Evolutionary conservation across 495 filamentous ascomycete genomes (phyloP).

Genomic region (Hypomontagnella monticulosa): DNA sequence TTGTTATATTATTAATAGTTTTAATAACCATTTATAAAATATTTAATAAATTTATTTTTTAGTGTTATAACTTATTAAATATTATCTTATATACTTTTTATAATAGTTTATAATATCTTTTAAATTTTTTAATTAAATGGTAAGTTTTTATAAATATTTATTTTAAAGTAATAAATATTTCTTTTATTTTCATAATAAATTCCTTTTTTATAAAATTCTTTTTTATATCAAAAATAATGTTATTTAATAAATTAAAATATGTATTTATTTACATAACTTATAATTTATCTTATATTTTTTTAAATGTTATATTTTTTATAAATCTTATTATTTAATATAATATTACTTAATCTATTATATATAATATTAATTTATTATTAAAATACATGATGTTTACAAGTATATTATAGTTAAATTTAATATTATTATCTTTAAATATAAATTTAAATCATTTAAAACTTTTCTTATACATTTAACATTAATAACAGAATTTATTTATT

Average conservation of each 20-base stretch:
- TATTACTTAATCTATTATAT: constrained; percentile 3
- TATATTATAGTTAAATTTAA: background rate
- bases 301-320: constrained; percentile 1
- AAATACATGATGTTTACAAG: background rate
- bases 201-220: background rate
- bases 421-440: background rate
- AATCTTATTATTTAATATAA: background rate
- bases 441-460: background rate
- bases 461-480: constrained; percentile 1
- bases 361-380: background rate
- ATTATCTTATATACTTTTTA: background rate
- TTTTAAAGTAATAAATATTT: background rate
- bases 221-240: background rate
- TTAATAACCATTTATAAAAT: background rate
- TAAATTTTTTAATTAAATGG: background rate
- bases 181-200: background rate
- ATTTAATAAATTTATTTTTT: no score
- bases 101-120: background rate
- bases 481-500: constrained; percentile 3
- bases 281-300: constrained; percentile 4
- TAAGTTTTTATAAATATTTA: background rate
- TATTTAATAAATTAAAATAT: background rate
- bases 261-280: background rate
- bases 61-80: no score
- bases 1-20: constrained; percentile 7